phyloP scores from a whole-genome alignment of 2,329 filamentous ascomycete genomes.

The Nigrograna mackinnonii region DNA sequence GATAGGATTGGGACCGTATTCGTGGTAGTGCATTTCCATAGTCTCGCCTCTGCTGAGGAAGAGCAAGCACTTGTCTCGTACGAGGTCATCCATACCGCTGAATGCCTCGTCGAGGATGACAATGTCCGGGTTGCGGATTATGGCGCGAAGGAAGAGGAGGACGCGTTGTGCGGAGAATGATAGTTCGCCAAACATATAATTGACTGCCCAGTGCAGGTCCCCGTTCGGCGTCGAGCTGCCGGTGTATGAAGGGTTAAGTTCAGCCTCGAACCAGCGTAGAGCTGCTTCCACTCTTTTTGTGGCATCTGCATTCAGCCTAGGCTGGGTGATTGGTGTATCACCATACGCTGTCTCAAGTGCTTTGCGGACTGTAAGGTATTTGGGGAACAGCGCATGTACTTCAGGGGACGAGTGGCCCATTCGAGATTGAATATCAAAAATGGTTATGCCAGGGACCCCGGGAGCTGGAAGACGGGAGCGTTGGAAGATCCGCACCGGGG shows the following conservation, averaged over 20 bases:
- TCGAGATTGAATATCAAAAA: slow-evolving; percentile 88
- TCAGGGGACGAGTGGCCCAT: slow-evolving; percentile 95
- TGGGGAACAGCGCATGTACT: slow-evolving; percentile 90
- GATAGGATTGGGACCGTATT: slow-evolving; percentile 25
- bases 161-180: slow-evolving; percentile 84
- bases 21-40: slow-evolving; percentile 39
- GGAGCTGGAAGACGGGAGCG: slow-evolving; percentile 76
- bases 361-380: slow-evolving; percentile 70
- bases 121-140: slow-evolving; percentile 50
- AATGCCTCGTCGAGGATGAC: slow-evolving; percentile 57
- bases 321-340: slow-evolving; percentile 77
- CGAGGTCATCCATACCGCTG: slow-evolving; percentile 55
- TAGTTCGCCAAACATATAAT: slow-evolving; percentile 71
- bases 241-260: slow-evolving; percentile 64
- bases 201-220: slow-evolving; percentile 65
- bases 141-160: slow-evolving; percentile 71
- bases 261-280: slow-evolving; percentile 75
- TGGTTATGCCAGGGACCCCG: slow-evolving; percentile 74
- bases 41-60: slow-evolving; percentile 66
- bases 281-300: slow-evolving; percentile 67
- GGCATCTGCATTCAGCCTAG: slow-evolving; percentile 64
- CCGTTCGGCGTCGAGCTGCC: slow-evolving; percentile 8
- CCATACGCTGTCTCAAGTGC: slow-evolving; percentile 87
- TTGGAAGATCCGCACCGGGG: slow-evolving; percentile 86
- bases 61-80: slow-evolving; percentile 83